A percentile compares a stretch with the other conserved stretches of the same genome.
phyloP scores from a whole-genome alignment of 1,139 yeast genomes.

The Yarrowia galli region DNA sequence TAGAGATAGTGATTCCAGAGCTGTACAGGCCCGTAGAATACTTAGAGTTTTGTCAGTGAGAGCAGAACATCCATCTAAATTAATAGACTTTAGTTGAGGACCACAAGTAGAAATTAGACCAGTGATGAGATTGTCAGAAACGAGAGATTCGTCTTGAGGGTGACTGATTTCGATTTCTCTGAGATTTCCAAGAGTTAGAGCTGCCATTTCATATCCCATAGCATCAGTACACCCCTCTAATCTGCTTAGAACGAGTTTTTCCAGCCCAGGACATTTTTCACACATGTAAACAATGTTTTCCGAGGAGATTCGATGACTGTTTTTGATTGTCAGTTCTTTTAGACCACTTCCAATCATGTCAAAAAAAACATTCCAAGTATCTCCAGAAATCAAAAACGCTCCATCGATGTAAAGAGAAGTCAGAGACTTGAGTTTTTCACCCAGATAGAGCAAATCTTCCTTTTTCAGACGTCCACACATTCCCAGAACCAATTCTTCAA shows the following conservation, averaged over 20 bases:
- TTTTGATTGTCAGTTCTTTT: constrained; percentile 66
- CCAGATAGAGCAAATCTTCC: constrained; percentile 70
- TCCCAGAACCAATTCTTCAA: constrained; percentile 69
- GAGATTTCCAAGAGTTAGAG: constrained; percentile 49
- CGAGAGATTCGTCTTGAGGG: constrained; percentile 59
- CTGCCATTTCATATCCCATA: constrained; percentile 12
- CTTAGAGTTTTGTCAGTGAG: constrained; percentile 71
- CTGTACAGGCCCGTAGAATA: constrained; percentile 64
- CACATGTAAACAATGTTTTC: constrained; percentile 69
- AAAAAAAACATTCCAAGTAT: constrained; percentile 78
- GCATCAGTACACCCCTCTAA: constrained; percentile 73
- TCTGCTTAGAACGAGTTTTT: constrained; percentile 62
- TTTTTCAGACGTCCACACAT: constrained; percentile 95
- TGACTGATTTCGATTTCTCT: constrained; percentile 70
- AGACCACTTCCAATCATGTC: constrained; percentile 58
- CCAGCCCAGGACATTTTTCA: constrained; percentile 62
- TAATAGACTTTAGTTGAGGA: constrained; percentile 62
- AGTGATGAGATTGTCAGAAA: constrained; percentile 77
- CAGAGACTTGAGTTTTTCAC: constrained; percentile 64
- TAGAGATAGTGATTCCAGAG: constrained; percentile 62
- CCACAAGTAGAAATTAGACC: constrained; percentile 70
- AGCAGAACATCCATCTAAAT: constrained; percentile 73
- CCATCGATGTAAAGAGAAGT: constrained; percentile 73
- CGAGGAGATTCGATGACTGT: constrained; percentile 83
- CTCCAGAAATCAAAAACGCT: constrained; percentile 80